Base-by-base conservation (phyloP, 2,329 filamentous ascomycete species). In the Dactylonectria estremocensis region DNA sequence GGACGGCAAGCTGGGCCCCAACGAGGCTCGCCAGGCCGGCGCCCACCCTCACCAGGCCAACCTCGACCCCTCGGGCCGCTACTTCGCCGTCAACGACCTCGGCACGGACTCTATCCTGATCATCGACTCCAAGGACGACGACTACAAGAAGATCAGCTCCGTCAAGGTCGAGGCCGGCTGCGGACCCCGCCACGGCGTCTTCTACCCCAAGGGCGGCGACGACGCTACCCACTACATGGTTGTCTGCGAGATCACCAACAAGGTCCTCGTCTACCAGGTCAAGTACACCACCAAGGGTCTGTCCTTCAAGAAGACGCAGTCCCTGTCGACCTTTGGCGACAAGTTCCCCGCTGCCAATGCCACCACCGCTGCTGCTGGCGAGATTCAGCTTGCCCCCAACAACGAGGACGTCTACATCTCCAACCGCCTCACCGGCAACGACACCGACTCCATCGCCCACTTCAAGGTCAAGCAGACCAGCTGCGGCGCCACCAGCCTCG, bases 181-280 rank as follows among this genome's bases (percentile, higher is more conserved):
- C 45, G 86, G 86, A 1, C 86, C 86, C 3, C 85, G 86, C 18
- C 86, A 88, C 72, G 86, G 84, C 55, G 80, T 80, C 70, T 88
- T 86, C 78, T 82, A 83, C 75, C 80, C 80, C 2, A 61, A 71
- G n/a, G 78, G 77, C 8, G 73, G 72, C 10, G 55, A 60, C 6
- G 69, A 69, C 58, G 79, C 82, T 16, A 83, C 81, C 2, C 84
- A 85, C 79, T 87, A 86, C 80, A 74, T 84, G 18, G 72, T 87
- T 35, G 80, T 81, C 37, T 84, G 83, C 74, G 86, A 88, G 79
- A 74, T 85, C 14, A 78, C 77, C 70, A 87, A 82, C 79, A 62
- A 81, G 48, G 77, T 87, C 58, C 74, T 83, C 68, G 80, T 85
- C 59, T 87, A 81, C 77, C 65, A 77, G 18, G 75, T 87, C 61